Percentiles rank a stretch among this genome's conserved stretches.
Conservation (phyloP, 176 grass and related monocot genomes). For the Aegilops speltoides region DNA sequence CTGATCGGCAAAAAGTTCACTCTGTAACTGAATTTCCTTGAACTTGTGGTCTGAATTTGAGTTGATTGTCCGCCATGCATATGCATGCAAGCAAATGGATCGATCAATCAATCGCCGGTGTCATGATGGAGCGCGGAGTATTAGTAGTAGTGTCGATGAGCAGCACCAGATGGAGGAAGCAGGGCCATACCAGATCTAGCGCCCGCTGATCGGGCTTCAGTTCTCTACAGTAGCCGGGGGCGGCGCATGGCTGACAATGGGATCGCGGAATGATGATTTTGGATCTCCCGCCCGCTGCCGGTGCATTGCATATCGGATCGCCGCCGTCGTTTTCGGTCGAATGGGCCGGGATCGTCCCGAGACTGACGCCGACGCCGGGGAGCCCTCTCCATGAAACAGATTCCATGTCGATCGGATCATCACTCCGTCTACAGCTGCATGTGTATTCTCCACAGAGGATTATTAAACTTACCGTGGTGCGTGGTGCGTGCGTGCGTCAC, state of each 20-base stretch:
- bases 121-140: conserved; percentile 25
- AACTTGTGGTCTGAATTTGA: not conserved
- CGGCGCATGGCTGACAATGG: not conserved
- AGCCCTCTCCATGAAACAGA: not conserved
- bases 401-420: not conserved
- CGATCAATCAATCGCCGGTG: not conserved
- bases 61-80: not conserved
- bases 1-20: not conserved
- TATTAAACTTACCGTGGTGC: not conserved
- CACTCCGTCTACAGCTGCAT: not conserved
- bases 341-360: too few species aligned
- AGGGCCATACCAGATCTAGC: conserved; percentile 40
- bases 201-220: not conserved
- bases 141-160: not conserved
- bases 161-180: conserved; percentile 10
- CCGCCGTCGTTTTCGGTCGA: not conserved
- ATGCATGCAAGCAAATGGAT: not conserved
- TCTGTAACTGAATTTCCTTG: not conserved
- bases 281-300: not conserved
- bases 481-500: not conserved
- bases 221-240: not conserved
- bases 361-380: not conserved
- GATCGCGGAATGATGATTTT: not conserved
- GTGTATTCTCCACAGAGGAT: not conserved
- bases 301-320: not conserved